These are phyloP conservation scores for Aspergillus sojae DNA, from an alignment of 2,329 filamentous ascomycete species.

Conservation along the genomic window DNA sequence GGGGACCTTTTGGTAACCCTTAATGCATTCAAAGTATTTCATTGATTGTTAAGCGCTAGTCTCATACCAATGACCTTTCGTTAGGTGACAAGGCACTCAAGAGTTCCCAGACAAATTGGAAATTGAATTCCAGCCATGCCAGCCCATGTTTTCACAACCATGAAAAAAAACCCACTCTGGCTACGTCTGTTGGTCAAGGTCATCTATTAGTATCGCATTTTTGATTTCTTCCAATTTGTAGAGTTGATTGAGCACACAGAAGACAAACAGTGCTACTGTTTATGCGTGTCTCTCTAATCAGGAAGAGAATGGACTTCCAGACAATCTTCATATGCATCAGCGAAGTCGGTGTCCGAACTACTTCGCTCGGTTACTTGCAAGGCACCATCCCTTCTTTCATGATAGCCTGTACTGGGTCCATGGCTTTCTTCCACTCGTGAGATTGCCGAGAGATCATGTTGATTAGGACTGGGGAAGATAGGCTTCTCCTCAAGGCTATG, in stretches of 20 bases:
- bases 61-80: neutral
- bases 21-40: slow-evolving; percentile 3
- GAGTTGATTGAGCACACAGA: neutral
- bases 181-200: neutral
- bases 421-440: neutral
- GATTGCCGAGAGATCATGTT: neutral
- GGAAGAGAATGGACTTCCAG: slow-evolving; percentile 28
- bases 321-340: slow-evolving; percentile 29
- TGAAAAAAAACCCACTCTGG: neutral
- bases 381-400: neutral
- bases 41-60: neutral
- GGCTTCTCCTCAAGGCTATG: slow-evolving; percentile 4
- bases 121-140: neutral
- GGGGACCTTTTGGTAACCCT: slow-evolving; percentile 1
- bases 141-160: neutral
- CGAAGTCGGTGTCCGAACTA: slow-evolving; percentile 24
- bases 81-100: neutral
- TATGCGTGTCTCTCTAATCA: slow-evolving; percentile 16
- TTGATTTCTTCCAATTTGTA: neutral
- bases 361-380: slow-evolving; percentile 11
- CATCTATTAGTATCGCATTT: neutral
- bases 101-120: neutral
- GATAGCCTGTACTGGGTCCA: neutral
- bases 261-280: neutral
- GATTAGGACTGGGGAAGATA: neutral